These are phyloP conservation scores for Syzygium oleosum DNA, from an alignment of 345 rosid species.

Conservation along the genomic window DNA sequence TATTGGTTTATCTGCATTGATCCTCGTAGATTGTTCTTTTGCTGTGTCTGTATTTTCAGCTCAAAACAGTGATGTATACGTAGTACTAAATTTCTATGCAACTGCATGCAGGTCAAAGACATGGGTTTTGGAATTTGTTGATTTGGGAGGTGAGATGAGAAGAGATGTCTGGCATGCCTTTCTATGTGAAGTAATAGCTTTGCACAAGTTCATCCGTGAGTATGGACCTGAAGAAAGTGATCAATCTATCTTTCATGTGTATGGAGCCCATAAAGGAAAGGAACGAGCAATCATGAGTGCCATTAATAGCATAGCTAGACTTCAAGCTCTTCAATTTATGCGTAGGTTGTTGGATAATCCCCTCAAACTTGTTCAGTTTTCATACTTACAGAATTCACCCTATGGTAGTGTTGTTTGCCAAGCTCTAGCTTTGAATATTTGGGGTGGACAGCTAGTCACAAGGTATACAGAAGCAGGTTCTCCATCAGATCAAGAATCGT, in stretches of 20 bases:
- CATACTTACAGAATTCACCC: conserved; percentile 73
- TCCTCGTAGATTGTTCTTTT: background rate
- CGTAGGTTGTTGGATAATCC: conserved; percentile 84
- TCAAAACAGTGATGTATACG: background rate
- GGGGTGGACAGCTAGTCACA: conserved; percentile 80
- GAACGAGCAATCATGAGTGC: conserved; percentile 65
- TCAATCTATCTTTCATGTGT: conserved; percentile 46
- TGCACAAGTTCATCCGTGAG: conserved; percentile 66
- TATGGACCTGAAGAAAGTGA: conserved; percentile 70
- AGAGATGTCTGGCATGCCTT: conserved; percentile 94
- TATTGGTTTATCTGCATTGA: background rate
- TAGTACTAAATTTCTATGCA: background rate
- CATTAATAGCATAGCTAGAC: conserved; percentile 66
- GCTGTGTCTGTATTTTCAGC: background rate
- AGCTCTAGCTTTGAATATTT: conserved; percentile 72
- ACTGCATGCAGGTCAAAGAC: conserved; percentile 43
- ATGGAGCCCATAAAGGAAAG: conserved; percentile 78
- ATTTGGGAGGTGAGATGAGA: conserved; percentile 90
- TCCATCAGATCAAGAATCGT: conserved; percentile 19
- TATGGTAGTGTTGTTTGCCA: conserved; percentile 71
- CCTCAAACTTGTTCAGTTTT: conserved; percentile 71
- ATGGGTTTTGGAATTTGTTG: conserved; percentile 95
- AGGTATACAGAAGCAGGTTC: conserved; percentile 32
- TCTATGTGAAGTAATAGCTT: conserved; percentile 66
- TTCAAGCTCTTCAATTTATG: conserved; percentile 84